Percentiles rank a stretch among this genome's conserved stretches.
These are phyloP conservation scores for Isabelozyma rhagii DNA, from an alignment of 805 yeast species.

Conservation along the genomic window DNA sequence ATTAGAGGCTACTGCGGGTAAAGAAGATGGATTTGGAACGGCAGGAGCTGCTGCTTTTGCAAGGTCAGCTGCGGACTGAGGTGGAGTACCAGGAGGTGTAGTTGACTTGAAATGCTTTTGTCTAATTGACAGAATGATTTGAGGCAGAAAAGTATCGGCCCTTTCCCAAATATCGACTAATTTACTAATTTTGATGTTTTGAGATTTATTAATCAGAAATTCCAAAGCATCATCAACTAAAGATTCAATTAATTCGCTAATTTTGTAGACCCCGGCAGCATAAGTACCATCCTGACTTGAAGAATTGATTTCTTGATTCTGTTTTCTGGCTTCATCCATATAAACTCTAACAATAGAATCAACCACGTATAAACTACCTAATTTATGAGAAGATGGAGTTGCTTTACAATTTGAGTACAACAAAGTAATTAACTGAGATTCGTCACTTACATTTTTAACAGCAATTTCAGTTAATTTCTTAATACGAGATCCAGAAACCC, in stretches of 20 bases:
- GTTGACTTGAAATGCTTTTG: constrained; percentile 58
- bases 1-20: constrained; percentile 7
- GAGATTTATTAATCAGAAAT: constrained; percentile 50
- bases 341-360: constrained; percentile 89
- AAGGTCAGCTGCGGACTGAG: constrained; percentile 27
- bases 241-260: constrained; percentile 62
- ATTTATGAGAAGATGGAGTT: constrained; percentile 75
- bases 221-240: constrained; percentile 62
- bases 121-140: constrained; percentile 53
- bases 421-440: constrained; percentile 54
- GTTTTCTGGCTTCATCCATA: constrained; percentile 67
- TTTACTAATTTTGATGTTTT: constrained; percentile 71
- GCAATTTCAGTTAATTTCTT: constrained; percentile 80
- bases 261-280: constrained; percentile 67
- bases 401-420: constrained; percentile 67
- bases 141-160: constrained; percentile 69
- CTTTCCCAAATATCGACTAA: constrained; percentile 91
- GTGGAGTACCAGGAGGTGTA: constrained; percentile 69
- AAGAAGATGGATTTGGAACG: constrained; percentile 7
- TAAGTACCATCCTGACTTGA: constrained; percentile 65
- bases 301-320: constrained; percentile 43
- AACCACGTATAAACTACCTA: constrained; percentile 86
- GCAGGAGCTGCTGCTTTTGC: constrained; percentile 12
- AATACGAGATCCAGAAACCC: constrained; percentile 95
- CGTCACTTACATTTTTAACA: constrained; percentile 55